phyloP scores from a whole-genome alignment of 495 filamentous ascomycete genomes.

The Parathielavia hyrcaniae region DNA sequence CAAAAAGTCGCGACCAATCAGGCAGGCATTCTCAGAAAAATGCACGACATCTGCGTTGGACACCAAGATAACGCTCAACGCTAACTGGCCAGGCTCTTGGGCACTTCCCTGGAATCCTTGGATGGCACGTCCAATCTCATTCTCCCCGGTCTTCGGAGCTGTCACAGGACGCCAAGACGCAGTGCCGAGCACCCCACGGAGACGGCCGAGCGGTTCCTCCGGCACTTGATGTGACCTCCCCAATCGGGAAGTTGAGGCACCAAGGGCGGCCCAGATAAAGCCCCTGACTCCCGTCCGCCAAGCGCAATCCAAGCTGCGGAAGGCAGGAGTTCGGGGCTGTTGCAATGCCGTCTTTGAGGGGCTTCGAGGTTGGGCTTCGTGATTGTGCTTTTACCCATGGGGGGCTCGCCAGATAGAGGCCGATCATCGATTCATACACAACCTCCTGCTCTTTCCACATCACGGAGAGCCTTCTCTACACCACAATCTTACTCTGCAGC shows the following conservation, averaged over 20 bases:
- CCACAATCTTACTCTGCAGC: too few relatives aligned
- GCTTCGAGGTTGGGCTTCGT: background rate
- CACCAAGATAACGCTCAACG: too few relatives aligned
- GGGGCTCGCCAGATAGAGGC: background rate
- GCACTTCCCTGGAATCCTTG: too few relatives aligned
- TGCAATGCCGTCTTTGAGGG: background rate
- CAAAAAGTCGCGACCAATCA: background rate
- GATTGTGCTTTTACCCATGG: background rate
- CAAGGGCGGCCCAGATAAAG: background rate
- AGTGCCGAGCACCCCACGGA: background rate
- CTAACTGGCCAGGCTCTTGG: too few relatives aligned
- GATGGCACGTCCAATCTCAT: too few relatives aligned
- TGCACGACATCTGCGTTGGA: slow-evolving; percentile 3
- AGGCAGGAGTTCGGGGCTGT: slow-evolving; percentile 15
- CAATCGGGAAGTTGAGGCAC: slow-evolving; percentile 21
- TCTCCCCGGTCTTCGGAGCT: slow-evolving; percentile 12
- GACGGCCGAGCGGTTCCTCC: slow-evolving; percentile 10
- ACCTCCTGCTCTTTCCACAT: too few relatives aligned
- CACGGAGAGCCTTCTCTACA: too few relatives aligned
- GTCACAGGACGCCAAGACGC: slow-evolving; percentile 1
- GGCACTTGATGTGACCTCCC: slow-evolving; percentile 25
- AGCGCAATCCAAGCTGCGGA: background rate
- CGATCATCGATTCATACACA: background rate
- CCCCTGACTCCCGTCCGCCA: background rate
- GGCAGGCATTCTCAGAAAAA: background rate